A percentile compares a stretch with the other conserved stretches of the same genome.
These are phyloP conservation scores for Candida schatavii DNA, from an alignment of 805 yeast genomes.

Conservation along the genomic window DNA sequence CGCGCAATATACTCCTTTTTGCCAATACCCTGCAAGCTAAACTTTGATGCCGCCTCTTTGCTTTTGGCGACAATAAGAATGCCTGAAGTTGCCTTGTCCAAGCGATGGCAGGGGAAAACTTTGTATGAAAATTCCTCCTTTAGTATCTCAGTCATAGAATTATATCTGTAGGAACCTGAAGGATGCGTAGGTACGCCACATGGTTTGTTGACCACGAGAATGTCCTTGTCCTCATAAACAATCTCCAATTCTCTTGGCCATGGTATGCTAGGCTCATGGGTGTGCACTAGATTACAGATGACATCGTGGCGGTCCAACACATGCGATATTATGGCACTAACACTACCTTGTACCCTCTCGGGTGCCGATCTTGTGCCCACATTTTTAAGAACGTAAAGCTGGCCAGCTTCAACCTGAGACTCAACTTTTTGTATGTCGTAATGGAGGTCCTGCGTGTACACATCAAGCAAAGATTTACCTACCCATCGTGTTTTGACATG, in stretches of 20 bases:
- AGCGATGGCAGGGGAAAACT: constrained; percentile 47
- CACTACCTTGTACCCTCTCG: constrained; percentile 8
- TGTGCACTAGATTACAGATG: constrained; percentile 31
- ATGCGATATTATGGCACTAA: too few species aligned
- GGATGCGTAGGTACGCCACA: constrained; percentile 57
- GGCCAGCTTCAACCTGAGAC: constrained; percentile 21
- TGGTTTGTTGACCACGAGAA: constrained; percentile 49
- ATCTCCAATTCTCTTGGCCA: constrained; percentile 17
- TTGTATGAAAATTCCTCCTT: constrained; percentile 23
- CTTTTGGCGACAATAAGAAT: constrained; percentile 43
- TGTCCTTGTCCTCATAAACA: constrained; percentile 33
- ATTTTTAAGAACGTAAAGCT: constrained; percentile 23
- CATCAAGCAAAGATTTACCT: constrained; percentile 28
- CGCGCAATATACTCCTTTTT: constrained; percentile 47
- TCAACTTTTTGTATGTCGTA: constrained; percentile 21
- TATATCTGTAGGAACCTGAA: constrained; percentile 40
- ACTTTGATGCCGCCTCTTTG: constrained; percentile 25
- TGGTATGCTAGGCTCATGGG: constrained; percentile 44
- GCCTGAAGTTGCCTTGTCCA: constrained; percentile 54
- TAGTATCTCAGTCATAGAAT: constrained; percentile 43
- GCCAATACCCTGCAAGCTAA: constrained; percentile 24
- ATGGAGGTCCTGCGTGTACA: constrained; percentile 34
- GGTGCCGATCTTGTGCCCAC: constrained; percentile 18
- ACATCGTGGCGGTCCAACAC: constrained; percentile 23
- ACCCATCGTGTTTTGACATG: constrained; percentile 40